These are phyloP conservation scores for Trichoderma erinaceum DNA, from an alignment of 495 filamentous ascomycete species.

Conservation along the genomic window DNA sequence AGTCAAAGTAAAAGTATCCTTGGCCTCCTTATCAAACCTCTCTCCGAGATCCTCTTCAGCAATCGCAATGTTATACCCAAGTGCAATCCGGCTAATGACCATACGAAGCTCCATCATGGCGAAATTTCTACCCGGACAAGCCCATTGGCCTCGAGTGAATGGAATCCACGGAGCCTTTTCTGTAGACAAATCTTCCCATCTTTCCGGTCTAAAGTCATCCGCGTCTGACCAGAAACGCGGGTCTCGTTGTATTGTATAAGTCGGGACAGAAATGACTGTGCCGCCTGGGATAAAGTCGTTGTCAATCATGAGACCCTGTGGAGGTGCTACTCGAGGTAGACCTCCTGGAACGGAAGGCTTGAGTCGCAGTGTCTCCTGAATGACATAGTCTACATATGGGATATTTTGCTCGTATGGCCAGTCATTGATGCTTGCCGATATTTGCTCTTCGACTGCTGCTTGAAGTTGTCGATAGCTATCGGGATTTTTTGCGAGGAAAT, in stretches of 20 bases:
- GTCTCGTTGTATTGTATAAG: constrained; percentile 26
- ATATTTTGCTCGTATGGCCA: constrained; percentile 25
- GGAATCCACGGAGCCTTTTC: constrained; percentile 22
- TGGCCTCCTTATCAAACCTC: constrained; percentile 1
- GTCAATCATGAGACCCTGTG: constrained; percentile 42
- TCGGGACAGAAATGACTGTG: constrained; percentile 25
- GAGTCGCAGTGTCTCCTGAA: constrained; percentile 50
- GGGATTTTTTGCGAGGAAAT: constrained; percentile 20
- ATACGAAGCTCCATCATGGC: constrained; percentile 35
- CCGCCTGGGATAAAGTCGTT: constrained; percentile 45
- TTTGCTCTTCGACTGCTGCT: constrained; percentile 15
- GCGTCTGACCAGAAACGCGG: constrained; percentile 36
- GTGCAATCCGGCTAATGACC: constrained; percentile 30
- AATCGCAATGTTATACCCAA: constrained; percentile 32
- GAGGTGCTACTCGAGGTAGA: constrained; percentile 34
- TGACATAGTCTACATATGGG: constrained; percentile 40
- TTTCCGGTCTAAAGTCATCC: constrained; percentile 47
- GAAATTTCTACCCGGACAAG: constrained; percentile 28
- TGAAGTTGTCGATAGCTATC: constrained; percentile 21
- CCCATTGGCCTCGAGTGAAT: constrained; percentile 21
- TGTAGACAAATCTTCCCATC: constrained; percentile 34
- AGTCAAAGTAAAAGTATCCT: constrained; percentile 15
- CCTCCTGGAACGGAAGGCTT: constrained; percentile 35
- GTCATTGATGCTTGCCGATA: constrained; percentile 17
- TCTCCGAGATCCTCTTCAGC: constrained; percentile 18